These are phyloP conservation scores for Zoysia japonica DNA, from an alignment of 176 grass and related monocot species.

Conservation along the genomic window DNA sequence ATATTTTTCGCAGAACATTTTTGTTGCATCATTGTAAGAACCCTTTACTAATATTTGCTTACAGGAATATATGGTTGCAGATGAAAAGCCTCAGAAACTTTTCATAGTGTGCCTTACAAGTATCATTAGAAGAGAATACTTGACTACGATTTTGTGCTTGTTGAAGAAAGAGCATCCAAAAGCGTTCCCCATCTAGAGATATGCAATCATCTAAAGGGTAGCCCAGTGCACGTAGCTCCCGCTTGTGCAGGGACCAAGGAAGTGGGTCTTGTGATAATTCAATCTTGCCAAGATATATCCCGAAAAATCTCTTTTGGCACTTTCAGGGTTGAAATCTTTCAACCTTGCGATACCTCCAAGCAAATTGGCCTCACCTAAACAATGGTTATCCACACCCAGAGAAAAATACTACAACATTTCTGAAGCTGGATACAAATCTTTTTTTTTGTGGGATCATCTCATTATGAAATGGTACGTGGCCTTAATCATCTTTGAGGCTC, in stretches of 20 bases:
- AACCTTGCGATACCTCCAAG: conserved; percentile 84
- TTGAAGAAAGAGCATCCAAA: neutral
- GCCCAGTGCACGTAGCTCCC: no score
- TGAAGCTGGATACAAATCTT: neutral
- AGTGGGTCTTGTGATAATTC: neutral
- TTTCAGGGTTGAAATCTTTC: conserved; percentile 70
- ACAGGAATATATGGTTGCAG: neutral
- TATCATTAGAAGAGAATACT: no score
- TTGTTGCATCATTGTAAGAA: no score
- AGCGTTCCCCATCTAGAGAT: neutral
- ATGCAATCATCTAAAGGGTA: neutral
- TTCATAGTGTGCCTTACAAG: no score
- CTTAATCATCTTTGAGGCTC: neutral
- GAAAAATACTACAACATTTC: conserved; percentile 3
- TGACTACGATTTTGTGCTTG: neutral
- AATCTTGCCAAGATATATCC: conserved; percentile 92
- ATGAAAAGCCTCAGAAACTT: no score
- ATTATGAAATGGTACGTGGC: no score
- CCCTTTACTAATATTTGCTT: neutral
- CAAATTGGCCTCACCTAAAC: conserved; percentile 92
- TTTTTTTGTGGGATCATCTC: neutral
- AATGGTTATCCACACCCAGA: conserved; percentile 27
- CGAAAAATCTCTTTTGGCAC: conserved; percentile 81
- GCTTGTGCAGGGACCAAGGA: no score
- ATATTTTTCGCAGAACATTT: neutral